Evolutionary conservation across 1,139 yeast genomes (phyloP).

Genomic region (Suhomyces bokatorum): DNA sequence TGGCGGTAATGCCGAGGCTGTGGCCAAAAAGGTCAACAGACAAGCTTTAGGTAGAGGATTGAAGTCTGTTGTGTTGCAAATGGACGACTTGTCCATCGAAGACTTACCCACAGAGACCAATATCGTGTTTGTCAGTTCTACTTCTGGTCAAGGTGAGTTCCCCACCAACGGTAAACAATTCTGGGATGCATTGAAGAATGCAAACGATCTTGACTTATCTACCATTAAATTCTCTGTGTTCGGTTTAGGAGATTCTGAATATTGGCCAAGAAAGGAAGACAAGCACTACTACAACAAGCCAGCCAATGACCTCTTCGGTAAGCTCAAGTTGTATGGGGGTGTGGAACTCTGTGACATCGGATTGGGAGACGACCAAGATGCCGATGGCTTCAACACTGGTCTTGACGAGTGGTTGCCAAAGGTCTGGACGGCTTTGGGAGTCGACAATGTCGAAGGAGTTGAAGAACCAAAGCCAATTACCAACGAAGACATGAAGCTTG

Average conservation of each 20-base stretch:
- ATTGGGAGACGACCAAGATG: slow-evolving; percentile 95
- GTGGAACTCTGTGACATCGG: slow-evolving; percentile 73
- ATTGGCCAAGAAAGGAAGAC: slow-evolving; percentile 98
- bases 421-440: slow-evolving; percentile 88
- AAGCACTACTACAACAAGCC: slow-evolving; percentile 93
- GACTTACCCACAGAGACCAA: slow-evolving; percentile 82
- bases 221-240: slow-evolving; percentile 72
- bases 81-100: slow-evolving; percentile 84
- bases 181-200: slow-evolving; percentile 79
- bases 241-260: slow-evolving; percentile 90
- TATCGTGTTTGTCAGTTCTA: slow-evolving; percentile 78
- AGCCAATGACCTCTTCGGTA: slow-evolving; percentile 67
- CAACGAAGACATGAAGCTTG: slow-evolving; percentile 91
- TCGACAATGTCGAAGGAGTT: slow-evolving; percentile 75
- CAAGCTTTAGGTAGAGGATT: slow-evolving; percentile 88
- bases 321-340: slow-evolving; percentile 71
- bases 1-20: slow-evolving; percentile 87
- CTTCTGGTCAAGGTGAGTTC: slow-evolving; percentile 98
- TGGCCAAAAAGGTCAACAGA: slow-evolving; percentile 78
- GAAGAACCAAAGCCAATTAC: slow-evolving; percentile 97
- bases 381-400: slow-evolving; percentile 91
- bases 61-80: slow-evolving; percentile 71
- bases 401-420: slow-evolving; percentile 83
- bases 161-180: slow-evolving; percentile 91
- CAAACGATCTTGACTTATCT: slow-evolving; percentile 73